Evolutionary conservation across 2,329 filamentous ascomycete species (phyloP).

Genomic region (Alternaria hordeiaustralica): DNA sequence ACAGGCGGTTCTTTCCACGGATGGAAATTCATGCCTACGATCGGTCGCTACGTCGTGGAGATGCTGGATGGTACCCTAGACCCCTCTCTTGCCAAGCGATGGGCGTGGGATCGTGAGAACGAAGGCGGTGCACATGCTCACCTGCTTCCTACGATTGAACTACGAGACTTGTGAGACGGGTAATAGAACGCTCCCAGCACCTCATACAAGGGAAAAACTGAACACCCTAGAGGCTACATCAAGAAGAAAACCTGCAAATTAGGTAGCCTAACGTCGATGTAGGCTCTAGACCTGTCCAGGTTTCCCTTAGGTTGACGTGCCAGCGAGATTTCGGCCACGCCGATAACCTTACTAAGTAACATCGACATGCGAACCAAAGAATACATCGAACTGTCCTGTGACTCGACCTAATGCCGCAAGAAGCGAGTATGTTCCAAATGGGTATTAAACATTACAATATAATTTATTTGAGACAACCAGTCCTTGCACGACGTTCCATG

Average conservation of each 20-base stretch:
- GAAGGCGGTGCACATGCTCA: neutral
- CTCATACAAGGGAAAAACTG: neutral
- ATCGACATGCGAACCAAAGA: too few species aligned
- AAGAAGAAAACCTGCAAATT: neutral
- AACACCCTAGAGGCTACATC: neutral
- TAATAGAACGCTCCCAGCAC: too few species aligned
- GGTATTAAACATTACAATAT: too few species aligned
- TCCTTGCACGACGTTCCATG: too few species aligned
- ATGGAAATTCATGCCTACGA: neutral
- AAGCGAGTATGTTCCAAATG: too few species aligned
- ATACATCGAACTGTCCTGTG: too few species aligned
- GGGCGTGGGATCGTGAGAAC: neutral
- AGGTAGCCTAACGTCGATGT: neutral
- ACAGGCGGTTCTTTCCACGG: neutral
- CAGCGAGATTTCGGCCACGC: too few species aligned
- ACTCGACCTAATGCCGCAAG: too few species aligned
- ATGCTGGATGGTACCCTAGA: neutral
- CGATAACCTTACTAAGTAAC: too few species aligned
- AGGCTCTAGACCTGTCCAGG: neutral
- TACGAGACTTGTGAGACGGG: neutral
- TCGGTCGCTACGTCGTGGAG: neutral
- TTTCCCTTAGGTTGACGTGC: neutral
- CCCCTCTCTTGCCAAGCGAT: neutral
- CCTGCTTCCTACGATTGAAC: neutral
- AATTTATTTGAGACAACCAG: too few species aligned